A percentile compares a stretch with the other conserved stretches of the same genome.
phyloP scores from a whole-genome alignment of 257 asterid genomes.

The Ophiorrhiza pumila region DNA sequence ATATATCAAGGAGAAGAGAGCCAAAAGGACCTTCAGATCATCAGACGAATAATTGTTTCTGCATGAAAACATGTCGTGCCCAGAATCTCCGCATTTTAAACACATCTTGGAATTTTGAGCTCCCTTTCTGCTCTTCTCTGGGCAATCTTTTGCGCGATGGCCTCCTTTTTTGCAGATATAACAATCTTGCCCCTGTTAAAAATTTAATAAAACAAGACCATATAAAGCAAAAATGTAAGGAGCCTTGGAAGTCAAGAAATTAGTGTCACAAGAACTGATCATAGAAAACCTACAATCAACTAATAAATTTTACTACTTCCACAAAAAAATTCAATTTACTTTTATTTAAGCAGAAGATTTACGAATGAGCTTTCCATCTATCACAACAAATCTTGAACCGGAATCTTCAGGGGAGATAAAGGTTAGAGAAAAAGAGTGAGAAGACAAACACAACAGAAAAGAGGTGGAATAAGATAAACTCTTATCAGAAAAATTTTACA shows the following conservation, averaged over 20 bases:
- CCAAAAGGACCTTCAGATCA: constrained; percentile 63
- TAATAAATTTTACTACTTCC: neutral
- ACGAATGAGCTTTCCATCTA: neutral
- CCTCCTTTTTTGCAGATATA: constrained; percentile 80
- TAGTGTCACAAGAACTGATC: neutral
- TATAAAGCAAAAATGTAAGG: neutral
- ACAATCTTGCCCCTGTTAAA: constrained; percentile 71
- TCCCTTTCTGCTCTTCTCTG: constrained; percentile 40
- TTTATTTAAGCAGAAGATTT: neutral
- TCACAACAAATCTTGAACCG: neutral
- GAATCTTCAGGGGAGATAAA: neutral
- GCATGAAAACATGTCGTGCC: constrained; percentile 86
- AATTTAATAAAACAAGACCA: neutral
- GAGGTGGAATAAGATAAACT: neutral
- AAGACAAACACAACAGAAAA: neutral
- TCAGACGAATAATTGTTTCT: constrained; percentile 55
- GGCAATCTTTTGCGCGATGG: constrained; percentile 94
- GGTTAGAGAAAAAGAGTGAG: neutral
- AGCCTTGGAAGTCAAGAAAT: neutral
- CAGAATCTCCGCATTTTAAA: constrained; percentile 79
- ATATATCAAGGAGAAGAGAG: neutral
- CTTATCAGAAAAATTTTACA: neutral
- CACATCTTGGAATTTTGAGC: constrained; percentile 52
- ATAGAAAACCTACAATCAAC: neutral
- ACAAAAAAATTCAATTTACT: neutral